Evolutionary conservation across 1,284 basidiomycete species (phyloP), one percentile per base, ranked within the genome.

Genomic region (Cryptococcus amylolentus): DNA sequence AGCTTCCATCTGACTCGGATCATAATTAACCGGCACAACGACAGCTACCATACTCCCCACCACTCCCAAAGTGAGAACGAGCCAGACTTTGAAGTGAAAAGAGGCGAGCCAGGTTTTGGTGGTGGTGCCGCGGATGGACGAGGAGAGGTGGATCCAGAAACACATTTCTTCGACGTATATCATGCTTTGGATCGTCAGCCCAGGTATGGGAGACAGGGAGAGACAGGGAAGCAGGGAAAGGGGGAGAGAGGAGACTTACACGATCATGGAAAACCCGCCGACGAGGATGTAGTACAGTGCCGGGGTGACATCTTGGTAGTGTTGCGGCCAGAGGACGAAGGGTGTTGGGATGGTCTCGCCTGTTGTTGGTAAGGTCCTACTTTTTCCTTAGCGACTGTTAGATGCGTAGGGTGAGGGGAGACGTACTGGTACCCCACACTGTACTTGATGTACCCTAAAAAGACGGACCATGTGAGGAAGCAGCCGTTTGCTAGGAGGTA

Each of bases 371-470:
- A 23, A 3, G 0, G 23, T 23, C 23, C 23, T 23, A 3, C 23
- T 23, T 3, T 23, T 23, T 23, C 23, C 2, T 23, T 3, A 23
- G 23, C 23, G 23, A 3, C 23, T 23, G 23, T 23, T 23, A 3
- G 23, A 3, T 23, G 23, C 23, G 2, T 23, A 23, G 23, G 23
- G 23, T 23, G 23, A 23, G 23, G 23, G 26, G 43, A 13, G 16
- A 39, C 52, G 27, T 48, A 58, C 56, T 23, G 27, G 35, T 18
- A 58, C 4, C 56, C 56, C 5, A 58, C 47, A 3, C 3, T 27
- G 40, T 58, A 58, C 48, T 58, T 58, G 48, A 58, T 54, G 35
- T 58, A 58, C 13, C 38, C 51, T 6, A 58, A n/a, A 2, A 26
- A 52, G 4, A 44, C 38, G 14, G 42, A 39, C 57, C 57, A 58